Evolutionary conservation across 768 basidiomycete genomes (phyloP), one percentile per base, ranked within the genome.

Genomic region (Leccinum uliginosum): DNA sequence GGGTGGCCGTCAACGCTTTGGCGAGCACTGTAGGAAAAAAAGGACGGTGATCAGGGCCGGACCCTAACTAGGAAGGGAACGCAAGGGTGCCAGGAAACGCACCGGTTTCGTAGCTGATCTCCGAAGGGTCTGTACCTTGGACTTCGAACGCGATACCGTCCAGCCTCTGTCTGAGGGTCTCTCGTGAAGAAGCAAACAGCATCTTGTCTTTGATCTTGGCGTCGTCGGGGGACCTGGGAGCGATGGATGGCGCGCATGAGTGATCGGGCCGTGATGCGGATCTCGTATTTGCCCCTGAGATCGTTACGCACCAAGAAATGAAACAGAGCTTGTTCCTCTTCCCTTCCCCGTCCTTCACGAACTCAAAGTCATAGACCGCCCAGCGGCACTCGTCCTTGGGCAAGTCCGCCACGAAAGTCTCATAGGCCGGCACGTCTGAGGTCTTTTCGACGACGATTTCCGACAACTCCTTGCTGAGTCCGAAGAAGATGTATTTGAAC

Each of bases 301-400:
- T 2, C 48, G 6, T 81, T 86, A 59, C 66, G 8, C 68, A 97
- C 96, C 96, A 99, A 49, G 83, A 82, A 69, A 84, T 66, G 71
- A 98, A 95, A 62, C 78, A 72, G 56, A 98, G 77, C 79, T 97
- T 98, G 78, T 85, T 93, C 73, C 94, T 82, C 75, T 81, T 85
- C 35, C 76, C 40, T 11, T 43, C 19, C 19, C 40, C 87, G 9
- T 78, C 86, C 54, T 80, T 85, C 76, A 87, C 81, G 65, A 80
- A 98, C 63, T 91, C 86, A 60, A 95, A 87, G 72, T 98, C 94
- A 66, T 93, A 96, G 23, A 98, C 81, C n/a, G 89, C 95, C 83
- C 85, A 99, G 74, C 89, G 78, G 67, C 89, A 91, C 59, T 87
- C 82, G 27, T 65, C 65, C 69, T 86, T 82, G 1, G 95, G 93